Evolutionary conservation across 345 rosid genomes (phyloP).

Genomic region (Tarenaya hassleriana): DNA sequence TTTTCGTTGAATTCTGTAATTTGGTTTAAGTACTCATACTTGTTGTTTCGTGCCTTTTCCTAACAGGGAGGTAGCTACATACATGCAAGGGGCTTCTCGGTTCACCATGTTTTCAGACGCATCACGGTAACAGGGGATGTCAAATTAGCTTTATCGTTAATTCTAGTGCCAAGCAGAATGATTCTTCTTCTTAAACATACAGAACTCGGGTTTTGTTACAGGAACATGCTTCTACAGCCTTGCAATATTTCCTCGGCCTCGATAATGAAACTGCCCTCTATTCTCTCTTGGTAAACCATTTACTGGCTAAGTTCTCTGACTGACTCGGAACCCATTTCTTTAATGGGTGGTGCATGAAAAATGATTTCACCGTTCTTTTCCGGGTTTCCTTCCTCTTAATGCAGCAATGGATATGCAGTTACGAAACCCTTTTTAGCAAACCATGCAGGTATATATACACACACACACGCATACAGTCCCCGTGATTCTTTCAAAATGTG

Average conservation of each 20-base stretch:
- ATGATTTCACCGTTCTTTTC: neutral
- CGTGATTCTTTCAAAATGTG: neutral
- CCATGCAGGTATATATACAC: constrained; percentile 84
- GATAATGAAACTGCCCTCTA: constrained; percentile 51
- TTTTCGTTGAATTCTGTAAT: neutral
- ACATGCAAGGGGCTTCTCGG: constrained; percentile 70
- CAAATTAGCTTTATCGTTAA: neutral
- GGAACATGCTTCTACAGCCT: constrained; percentile 76
- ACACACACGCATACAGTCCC: too few species aligned
- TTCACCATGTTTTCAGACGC: constrained; percentile 58
- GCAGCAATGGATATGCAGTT: constrained; percentile 82
- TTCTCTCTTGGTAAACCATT: constrained; percentile 55
- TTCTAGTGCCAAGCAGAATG: constrained; percentile 5
- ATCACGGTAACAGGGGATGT: constrained; percentile 47
- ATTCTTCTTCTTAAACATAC: constrained; percentile 16
- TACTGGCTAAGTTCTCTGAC: constrained; percentile 10
- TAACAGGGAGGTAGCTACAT: constrained; percentile 80
- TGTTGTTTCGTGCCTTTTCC: constrained; percentile 20
- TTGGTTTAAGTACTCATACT: constrained; percentile 1
- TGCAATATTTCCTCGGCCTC: constrained; percentile 68
- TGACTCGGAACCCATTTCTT: constrained; percentile 9
- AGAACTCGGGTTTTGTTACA: constrained; percentile 23
- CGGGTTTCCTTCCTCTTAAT: constrained; percentile 18
- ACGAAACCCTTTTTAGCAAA: constrained; percentile 61
- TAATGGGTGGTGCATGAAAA: constrained; percentile 13